phyloP scores from a whole-genome alignment of 1,284 basidiomycete genomes.

The Amylostereum chailletii region DNA sequence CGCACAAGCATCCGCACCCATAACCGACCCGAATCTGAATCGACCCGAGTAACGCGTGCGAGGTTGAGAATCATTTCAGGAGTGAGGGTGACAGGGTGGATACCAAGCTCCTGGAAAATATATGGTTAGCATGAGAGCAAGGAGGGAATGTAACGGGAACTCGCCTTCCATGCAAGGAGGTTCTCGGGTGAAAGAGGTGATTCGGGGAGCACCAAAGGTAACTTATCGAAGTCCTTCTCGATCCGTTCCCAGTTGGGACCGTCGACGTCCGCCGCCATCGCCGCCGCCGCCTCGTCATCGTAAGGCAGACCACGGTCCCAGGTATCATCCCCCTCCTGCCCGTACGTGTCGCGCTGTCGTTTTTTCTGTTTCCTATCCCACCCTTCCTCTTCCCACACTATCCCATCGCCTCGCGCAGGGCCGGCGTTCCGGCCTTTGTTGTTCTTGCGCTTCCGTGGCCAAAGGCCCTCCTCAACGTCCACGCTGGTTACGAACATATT shows the following conservation, averaged over 20 bases:
- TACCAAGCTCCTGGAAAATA: constrained; percentile 33
- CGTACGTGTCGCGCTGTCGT: constrained; percentile 14
- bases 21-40: background rate
- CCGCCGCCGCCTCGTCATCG: background rate
- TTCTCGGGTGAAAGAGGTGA: constrained; percentile 24
- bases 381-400: background rate
- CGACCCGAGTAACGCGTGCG: constrained; percentile 25
- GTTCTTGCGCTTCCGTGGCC: constrained; percentile 8
- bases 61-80: constrained; percentile 41
- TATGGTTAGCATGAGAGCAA: background rate
- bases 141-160: background rate
- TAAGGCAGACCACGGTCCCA: constrained; percentile 3
- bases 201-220: constrained; percentile 20
- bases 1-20: no score
- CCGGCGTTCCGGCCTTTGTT: background rate
- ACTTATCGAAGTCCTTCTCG: constrained; percentile 32
- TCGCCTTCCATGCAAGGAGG: constrained; percentile 47
- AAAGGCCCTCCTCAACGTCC: constrained; percentile 48
- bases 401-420: background rate
- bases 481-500: constrained; percentile 62
- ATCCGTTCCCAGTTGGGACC: constrained; percentile 29
- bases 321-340: constrained; percentile 10
- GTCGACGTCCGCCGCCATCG: constrained; percentile 2
- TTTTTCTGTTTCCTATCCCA: constrained; percentile 18
- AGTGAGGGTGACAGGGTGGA: constrained; percentile 43